A percentile compares a stretch with the other conserved stretches of the same genome.
phyloP scores from a whole-genome alignment of 345 rosid species.

The Syzygium grande region DNA sequence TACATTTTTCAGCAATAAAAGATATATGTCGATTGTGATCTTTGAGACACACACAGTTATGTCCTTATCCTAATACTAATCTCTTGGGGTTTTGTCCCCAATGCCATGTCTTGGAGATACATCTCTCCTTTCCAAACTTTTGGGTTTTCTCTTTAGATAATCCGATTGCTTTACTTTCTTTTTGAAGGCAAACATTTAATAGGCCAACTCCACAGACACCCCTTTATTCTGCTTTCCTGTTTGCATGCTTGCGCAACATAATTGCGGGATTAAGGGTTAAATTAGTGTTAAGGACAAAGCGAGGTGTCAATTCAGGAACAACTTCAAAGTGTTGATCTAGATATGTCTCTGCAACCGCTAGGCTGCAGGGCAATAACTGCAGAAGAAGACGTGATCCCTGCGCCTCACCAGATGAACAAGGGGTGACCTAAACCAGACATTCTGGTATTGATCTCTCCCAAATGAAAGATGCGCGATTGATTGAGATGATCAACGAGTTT shows the following conservation, averaged over 20 bases:
- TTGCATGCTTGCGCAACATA: neutral
- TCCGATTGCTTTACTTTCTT: neutral
- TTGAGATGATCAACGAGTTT: neutral
- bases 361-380: neutral
- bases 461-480: neutral
- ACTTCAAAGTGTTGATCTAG: neutral
- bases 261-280: neutral
- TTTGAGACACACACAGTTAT: neutral
- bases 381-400: neutral
- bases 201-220: neutral
- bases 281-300: neutral
- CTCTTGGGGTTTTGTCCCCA: neutral
- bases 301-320: neutral
- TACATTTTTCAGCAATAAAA: neutral
- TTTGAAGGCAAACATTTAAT: neutral
- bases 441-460: neutral
- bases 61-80: neutral
- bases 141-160: neutral
- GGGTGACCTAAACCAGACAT: neutral
- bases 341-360: neutral
- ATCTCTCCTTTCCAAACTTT: neutral
- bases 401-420: neutral
- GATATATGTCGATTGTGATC: neutral
- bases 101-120: neutral
- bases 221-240: neutral